Evolutionary conservation across 108 stramenopile species (phyloP).

Genomic region (Fistulifera pelliculosa): DNA sequence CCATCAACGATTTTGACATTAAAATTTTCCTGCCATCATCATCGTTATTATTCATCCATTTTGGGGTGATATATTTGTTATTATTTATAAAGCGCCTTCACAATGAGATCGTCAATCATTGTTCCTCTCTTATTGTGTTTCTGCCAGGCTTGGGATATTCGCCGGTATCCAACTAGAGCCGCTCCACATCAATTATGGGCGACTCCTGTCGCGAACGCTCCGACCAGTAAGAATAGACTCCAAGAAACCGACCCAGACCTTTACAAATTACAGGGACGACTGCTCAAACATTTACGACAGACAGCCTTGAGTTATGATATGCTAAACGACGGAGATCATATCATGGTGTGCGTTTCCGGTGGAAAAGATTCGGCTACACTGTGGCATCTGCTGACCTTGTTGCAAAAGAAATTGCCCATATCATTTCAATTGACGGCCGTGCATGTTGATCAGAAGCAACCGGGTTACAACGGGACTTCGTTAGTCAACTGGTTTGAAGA

Average conservation of each 20-base stretch:
- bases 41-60: too few relatives aligned
- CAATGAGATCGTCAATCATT: too few relatives aligned
- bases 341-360: conserved; percentile 36
- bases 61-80: too few relatives aligned
- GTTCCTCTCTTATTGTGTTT: too few relatives aligned
- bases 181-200: too few relatives aligned
- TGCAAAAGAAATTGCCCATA: conserved; percentile 21
- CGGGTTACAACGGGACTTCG: conserved; percentile 35
- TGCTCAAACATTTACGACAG: conserved; percentile 27
- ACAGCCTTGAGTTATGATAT: conserved; percentile 27
- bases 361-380: conserved; percentile 46
- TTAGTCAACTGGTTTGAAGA: conserved; percentile 29
- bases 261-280: conserved; percentile 21
- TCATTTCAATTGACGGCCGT: conserved; percentile 33
- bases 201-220: too few relatives aligned
- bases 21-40: too few relatives aligned
- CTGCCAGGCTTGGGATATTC: too few relatives aligned
- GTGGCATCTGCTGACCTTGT: conserved; percentile 17
- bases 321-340: conserved; percentile 36
- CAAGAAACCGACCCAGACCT: not conserved
- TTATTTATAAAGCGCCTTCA: too few relatives aligned
- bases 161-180: too few relatives aligned
- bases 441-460: conserved; percentile 50
- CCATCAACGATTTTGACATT: too few relatives aligned
- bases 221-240: too few relatives aligned